phyloP scores from a whole-genome alignment of 805 yeast species.

The Tetrapisispora iriomotensis region DNA sequence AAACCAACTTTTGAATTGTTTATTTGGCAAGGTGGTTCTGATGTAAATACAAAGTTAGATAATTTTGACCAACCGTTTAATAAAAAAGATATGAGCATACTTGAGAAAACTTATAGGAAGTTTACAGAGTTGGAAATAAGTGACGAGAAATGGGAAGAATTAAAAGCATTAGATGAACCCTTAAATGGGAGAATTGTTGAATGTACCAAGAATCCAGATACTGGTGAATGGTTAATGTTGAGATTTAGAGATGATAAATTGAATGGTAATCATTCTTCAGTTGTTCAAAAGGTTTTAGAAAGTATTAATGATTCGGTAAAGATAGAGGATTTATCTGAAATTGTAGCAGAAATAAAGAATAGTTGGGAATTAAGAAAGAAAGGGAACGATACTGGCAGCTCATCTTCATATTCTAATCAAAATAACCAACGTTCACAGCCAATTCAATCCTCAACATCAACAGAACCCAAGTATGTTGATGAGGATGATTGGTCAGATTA shows the following conservation, averaged over 20 bases:
- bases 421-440: not conserved
- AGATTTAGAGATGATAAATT: constrained; percentile 90
- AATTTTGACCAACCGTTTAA: constrained; percentile 26
- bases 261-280: constrained; percentile 75
- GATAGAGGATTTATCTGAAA: constrained; percentile 58
- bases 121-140: constrained; percentile 54
- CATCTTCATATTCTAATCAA: not conserved
- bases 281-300: constrained; percentile 71
- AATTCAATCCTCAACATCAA: not conserved
- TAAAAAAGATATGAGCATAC: constrained; percentile 23
- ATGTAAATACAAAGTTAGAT: constrained; percentile 23
- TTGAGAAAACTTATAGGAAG: constrained; percentile 44
- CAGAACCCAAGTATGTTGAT: constrained; percentile 24
- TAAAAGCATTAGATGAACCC: constrained; percentile 66
- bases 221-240: constrained; percentile 69
- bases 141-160: constrained; percentile 71
- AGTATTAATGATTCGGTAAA: constrained; percentile 82
- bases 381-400: constrained; percentile 6
- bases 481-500: constrained; percentile 29
- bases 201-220: constrained; percentile 53
- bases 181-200: constrained; percentile 85
- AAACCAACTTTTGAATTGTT: constrained; percentile 60
- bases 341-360: constrained; percentile 45
- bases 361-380: constrained; percentile 53
- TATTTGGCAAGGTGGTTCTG: constrained; percentile 66